Evolutionary conservation across 1,284 basidiomycete genomes (phyloP).

Genomic region (Cutaneotrichosporon arboriforme): DNA sequence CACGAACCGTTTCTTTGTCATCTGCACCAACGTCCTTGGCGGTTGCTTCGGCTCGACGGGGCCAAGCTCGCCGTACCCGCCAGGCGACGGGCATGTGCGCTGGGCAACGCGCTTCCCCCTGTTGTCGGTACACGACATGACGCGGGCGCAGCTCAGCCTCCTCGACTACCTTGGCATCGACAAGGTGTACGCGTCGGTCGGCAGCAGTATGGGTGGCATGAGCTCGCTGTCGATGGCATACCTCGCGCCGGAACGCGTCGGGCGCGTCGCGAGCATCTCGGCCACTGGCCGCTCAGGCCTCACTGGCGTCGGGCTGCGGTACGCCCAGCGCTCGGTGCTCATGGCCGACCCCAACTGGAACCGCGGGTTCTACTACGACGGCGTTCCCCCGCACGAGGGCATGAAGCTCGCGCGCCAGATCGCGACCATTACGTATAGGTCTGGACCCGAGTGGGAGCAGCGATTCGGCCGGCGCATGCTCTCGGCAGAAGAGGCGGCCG

Average conservation of each 20-base stretch:
- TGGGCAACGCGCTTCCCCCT: slow-evolving; percentile 92
- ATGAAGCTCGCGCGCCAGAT: slow-evolving; percentile 99
- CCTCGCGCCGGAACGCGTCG: slow-evolving; percentile 82
- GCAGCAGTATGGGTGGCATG: slow-evolving; percentile 96
- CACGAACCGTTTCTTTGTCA: slow-evolving; percentile 85
- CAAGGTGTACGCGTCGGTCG: slow-evolving; percentile 85
- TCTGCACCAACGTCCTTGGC: slow-evolving; percentile 95
- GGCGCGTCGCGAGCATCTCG: slow-evolving; percentile 84
- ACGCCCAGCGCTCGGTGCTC: slow-evolving; percentile 80
- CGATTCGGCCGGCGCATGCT: slow-evolving; percentile 71
- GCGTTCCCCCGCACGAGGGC: slow-evolving; percentile 89
- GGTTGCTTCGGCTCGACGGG: slow-evolving; percentile 97
- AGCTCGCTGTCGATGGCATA: slow-evolving; percentile 93
- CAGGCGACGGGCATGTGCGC: slow-evolving; percentile 55
- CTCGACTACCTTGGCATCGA: slow-evolving; percentile 80
- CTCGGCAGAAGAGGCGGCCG: slow-evolving; percentile 36
- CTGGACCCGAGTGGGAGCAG: slow-evolving; percentile 97
- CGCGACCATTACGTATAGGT: slow-evolving; percentile 97
- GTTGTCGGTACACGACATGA: slow-evolving; percentile 91
- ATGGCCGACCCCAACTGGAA: slow-evolving; percentile 99
- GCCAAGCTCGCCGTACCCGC: slow-evolving; percentile 64
- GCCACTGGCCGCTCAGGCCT: slow-evolving; percentile 89
- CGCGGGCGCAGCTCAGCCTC: slow-evolving; percentile 79
- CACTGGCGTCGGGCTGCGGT: slow-evolving; percentile 89
- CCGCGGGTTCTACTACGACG: slow-evolving; percentile 93